phyloP scores from a whole-genome alignment of 305 asterid genomes.

The Ajuga reptans region DNA sequence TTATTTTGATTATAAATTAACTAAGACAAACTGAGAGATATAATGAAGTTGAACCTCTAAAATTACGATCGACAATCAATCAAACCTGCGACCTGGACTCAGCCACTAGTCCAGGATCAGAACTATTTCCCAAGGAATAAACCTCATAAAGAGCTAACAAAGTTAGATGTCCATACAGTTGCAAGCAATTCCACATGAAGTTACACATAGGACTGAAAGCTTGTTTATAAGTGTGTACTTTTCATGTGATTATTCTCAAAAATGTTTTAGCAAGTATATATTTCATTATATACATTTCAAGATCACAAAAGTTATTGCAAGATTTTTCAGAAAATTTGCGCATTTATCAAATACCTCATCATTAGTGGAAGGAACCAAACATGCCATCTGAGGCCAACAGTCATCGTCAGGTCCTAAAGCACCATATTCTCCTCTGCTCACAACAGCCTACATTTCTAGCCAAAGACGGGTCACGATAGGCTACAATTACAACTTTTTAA shows the following conservation, averaged over 20 bases:
- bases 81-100: not conserved
- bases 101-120: not conserved
- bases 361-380: slow-evolving; percentile 51
- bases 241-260: not conserved
- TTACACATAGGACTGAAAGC: not conserved
- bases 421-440: slow-evolving; percentile 63
- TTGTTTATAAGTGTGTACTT: not conserved
- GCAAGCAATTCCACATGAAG: not conserved
- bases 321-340: not conserved
- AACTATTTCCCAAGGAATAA: not conserved
- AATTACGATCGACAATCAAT: not conserved
- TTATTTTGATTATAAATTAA: not conserved
- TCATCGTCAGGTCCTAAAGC: slow-evolving; percentile 52
- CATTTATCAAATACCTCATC: slow-evolving; percentile 46
- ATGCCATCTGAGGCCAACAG: slow-evolving; percentile 92
- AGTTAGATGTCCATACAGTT: not conserved
- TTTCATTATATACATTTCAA: not conserved
- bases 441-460: slow-evolving; percentile 48
- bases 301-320: not conserved
- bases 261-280: not conserved
- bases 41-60: not conserved
- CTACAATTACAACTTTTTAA: not conserved
- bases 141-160: not conserved
- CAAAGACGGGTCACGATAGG: slow-evolving; percentile 15
- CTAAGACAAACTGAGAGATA: not conserved